These are phyloP conservation scores for Ophiocordyceps camponoti-floridani DNA, from an alignment of 2,329 filamentous ascomycete species.

Conservation along the genomic window DNA sequence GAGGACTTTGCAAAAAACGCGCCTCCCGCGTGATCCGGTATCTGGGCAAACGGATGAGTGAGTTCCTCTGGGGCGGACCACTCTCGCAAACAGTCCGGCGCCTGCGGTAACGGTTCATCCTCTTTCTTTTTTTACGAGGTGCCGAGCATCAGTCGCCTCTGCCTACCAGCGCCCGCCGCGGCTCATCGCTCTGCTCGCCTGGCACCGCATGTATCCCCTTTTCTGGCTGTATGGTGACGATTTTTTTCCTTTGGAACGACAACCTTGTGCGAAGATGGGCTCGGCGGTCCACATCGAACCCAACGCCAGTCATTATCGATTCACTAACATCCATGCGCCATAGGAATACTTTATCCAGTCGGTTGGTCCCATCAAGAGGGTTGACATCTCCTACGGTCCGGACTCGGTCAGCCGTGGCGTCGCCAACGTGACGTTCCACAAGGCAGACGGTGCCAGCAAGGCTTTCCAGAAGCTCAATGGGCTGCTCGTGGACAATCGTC, in stretches of 20 bases:
- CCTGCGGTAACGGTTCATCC: not conserved
- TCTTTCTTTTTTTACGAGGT: not conserved
- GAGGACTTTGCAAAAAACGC: not conserved
- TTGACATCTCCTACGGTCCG: constrained; percentile 82
- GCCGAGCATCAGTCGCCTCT: not conserved
- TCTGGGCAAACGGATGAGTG: not conserved
- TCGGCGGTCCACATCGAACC: constrained; percentile 6
- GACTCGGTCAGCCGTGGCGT: constrained; percentile 83
- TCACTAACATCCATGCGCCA: constrained; percentile 49
- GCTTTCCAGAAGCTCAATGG: constrained; percentile 75
- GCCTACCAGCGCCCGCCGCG: not conserved
- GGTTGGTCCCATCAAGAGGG: constrained; percentile 78
- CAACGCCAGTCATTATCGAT: constrained; percentile 15
- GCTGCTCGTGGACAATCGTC: constrained; percentile 72
- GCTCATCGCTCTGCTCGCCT: constrained; percentile 5
- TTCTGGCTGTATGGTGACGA: not conserved
- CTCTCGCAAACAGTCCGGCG: not conserved
- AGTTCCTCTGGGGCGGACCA: not conserved
- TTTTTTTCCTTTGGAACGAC: constrained; percentile 5
- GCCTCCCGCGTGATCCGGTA: not conserved
- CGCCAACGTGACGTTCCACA: constrained; percentile 74
- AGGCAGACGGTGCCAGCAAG: constrained; percentile 64
- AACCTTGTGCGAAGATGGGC: constrained; percentile 11
- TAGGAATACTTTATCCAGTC: constrained; percentile 94
- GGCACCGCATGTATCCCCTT: constrained; percentile 1